Evolutionary conservation across 768 basidiomycete species (phyloP).

Genomic region (Lactarius hengduanensis): DNA sequence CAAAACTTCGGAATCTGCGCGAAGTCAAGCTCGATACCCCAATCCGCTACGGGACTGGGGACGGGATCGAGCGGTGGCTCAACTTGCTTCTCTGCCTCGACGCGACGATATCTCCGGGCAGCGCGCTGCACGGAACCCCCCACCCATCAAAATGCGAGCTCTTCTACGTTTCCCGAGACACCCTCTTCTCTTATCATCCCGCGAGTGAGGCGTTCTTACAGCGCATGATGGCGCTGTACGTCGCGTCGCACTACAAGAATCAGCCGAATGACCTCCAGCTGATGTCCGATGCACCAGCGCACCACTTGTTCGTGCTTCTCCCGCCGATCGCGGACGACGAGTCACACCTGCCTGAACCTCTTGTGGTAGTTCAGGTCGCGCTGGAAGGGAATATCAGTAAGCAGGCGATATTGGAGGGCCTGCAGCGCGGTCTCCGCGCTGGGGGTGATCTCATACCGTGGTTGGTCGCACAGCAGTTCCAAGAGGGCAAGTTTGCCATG

Average conservation of each 20-base stretch:
- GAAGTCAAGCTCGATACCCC: conserved; percentile 96
- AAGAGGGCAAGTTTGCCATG: conserved; percentile 90
- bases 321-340: conserved; percentile 92
- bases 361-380: conserved; percentile 95
- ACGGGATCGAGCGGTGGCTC: conserved; percentile 93
- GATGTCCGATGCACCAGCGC: conserved; percentile 94
- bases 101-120: conserved; percentile 61
- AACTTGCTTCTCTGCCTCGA: conserved; percentile 89
- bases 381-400: conserved; percentile 91
- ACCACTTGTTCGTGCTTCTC: conserved; percentile 92
- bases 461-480: conserved; percentile 92
- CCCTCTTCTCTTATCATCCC: conserved; percentile 94
- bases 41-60: conserved; percentile 85
- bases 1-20: conserved; percentile 73
- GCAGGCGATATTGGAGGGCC: conserved; percentile 79
- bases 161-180: conserved; percentile 94
- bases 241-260: conserved; percentile 98
- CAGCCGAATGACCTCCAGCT: conserved; percentile 99
- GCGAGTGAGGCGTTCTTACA: conserved; percentile 98
- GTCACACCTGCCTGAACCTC: conserved; percentile 87
- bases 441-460: conserved; percentile 99
- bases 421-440: conserved; percentile 78
- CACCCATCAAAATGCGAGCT: conserved; percentile 93
- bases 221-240: conserved; percentile 97
- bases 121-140: conserved; percentile 74